Evolutionary conservation across 768 basidiomycete species (phyloP).

Genomic region (Obba rivulosa): DNA sequence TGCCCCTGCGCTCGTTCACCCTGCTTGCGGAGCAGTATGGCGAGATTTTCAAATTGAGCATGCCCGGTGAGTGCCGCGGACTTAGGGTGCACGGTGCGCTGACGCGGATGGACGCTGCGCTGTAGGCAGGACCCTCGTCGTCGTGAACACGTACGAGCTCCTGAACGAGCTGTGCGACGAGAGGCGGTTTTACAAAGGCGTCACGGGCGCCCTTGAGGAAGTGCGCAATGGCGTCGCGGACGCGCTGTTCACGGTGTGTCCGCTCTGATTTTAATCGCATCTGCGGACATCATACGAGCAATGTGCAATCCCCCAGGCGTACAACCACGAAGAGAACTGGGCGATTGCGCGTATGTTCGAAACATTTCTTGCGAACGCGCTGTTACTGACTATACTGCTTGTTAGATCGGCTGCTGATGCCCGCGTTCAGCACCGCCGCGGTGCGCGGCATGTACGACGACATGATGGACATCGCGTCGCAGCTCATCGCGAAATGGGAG

Average conservation of each 20-base stretch:
- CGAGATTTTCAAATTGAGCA: conserved; percentile 34
- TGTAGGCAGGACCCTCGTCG: conserved; percentile 22
- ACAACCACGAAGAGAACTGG: conserved; percentile 41
- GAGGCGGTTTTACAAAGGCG: conserved; percentile 34
- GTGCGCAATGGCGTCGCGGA: conserved; percentile 35
- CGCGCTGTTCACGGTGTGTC: conserved; percentile 34
- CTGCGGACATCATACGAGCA: neutral
- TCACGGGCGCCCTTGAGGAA: conserved; percentile 27
- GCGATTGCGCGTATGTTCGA: conserved; percentile 38
- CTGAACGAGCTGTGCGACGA: conserved; percentile 40
- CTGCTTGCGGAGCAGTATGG: conserved; percentile 37
- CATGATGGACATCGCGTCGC: conserved; percentile 40
- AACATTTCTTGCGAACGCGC: too few relatives aligned
- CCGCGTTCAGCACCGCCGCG: conserved; percentile 36
- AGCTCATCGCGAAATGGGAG: conserved; percentile 41
- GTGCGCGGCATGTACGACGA: conserved; percentile 43
- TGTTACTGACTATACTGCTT: too few relatives aligned
- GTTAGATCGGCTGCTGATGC: conserved; percentile 35
- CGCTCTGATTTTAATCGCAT: neutral
- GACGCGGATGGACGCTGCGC: neutral
- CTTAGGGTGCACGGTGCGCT: neutral
- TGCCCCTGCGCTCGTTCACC: conserved; percentile 30
- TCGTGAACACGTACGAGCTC: conserved; percentile 32
- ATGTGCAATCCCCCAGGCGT: conserved; percentile 20
- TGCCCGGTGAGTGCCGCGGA: conserved; percentile 25